Evolutionary conservation across 2,329 filamentous ascomycete species (phyloP), one percentile per base, ranked within the genome.

Genomic region (Lachnellula subtilissima): DNA sequence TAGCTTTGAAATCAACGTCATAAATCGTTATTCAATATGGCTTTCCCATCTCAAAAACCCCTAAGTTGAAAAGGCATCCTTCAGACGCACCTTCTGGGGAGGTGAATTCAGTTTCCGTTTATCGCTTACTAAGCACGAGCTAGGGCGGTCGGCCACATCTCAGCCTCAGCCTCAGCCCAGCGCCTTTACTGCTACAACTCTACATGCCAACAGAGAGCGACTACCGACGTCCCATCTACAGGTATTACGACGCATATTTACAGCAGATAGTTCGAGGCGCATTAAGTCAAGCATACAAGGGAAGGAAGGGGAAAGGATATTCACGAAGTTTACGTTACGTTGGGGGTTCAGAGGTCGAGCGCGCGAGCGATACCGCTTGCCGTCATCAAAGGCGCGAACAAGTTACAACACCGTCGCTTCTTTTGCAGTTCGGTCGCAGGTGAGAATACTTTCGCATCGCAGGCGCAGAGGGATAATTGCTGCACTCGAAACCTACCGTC

Each of bases 121-220:
- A 9, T 3, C 28, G 28, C 28, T 32, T 59, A 58, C 32, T 67
- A 61, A 67, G 63, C 62, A 32, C 28, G 47, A 61, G 53, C 53
- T 55, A 62, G 28, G 28, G 28, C 9, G 28, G 28, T 11, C 8
- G 53, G 56, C 58, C 57, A 63, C 63, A 63, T 63, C 65, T 17
- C 37, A 54, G 57, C 58, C 57, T 61, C 64, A 64, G 62, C 65
- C 61, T 14, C 58, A 57, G 54, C 57, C 57, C 60, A 58, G 52
- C 52, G 25, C 60, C 46, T 58, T 66, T 54, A 53, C 60, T 57
- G 53, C 54, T 65, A 64, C 66, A 67, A 63, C 62, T 63, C 56
- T 15, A 40, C 37, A 15, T 62, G 57, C 56, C 53, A 53, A 52
- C 59, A 55, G 56, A 63, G 58, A 46, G 57, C 57, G 25, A 57